These are phyloP conservation scores for Cetraspora pellucida DNA, from an alignment of 192 early-diverging fungal genomes.

Conservation along the genomic window DNA sequence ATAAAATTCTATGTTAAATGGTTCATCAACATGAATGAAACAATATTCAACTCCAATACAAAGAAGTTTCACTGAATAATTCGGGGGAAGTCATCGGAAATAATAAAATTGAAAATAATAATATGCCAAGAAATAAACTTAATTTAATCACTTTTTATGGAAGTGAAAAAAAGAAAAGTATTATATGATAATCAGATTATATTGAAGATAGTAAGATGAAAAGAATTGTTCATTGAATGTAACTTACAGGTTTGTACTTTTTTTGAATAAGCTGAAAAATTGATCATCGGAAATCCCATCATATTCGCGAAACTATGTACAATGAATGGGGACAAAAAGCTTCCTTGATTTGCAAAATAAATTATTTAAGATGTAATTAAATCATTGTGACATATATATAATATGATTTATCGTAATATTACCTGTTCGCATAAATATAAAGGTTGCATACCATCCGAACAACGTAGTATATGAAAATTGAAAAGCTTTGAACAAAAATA, in stretches of 20 bases:
- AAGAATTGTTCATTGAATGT: neutral
- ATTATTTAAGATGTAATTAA: neutral
- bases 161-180: neutral
- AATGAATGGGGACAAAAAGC: constrained; percentile 52
- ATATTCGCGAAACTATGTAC: constrained; percentile 76
- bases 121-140: neutral
- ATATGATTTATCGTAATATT: neutral
- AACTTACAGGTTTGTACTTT: neutral
- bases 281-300: constrained; percentile 68
- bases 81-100: neutral
- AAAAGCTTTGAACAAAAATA: constrained; percentile 41
- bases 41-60: neutral
- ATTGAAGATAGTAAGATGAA: neutral
- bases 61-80: neutral
- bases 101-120: constrained; percentile 7
- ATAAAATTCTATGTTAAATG: neutral
- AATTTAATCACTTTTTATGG: neutral
- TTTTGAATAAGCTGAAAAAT: neutral
- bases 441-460: constrained; percentile 81
- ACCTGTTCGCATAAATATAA: constrained; percentile 62
- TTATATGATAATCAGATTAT: neutral
- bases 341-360: constrained; percentile 34
- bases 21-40: neutral
- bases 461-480: constrained; percentile 75
- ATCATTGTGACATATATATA: neutral